Percentiles rank a stretch among this genome's conserved stretches.
phyloP scores from a whole-genome alignment of 306 rosid species.

The Medicago arabica region DNA sequence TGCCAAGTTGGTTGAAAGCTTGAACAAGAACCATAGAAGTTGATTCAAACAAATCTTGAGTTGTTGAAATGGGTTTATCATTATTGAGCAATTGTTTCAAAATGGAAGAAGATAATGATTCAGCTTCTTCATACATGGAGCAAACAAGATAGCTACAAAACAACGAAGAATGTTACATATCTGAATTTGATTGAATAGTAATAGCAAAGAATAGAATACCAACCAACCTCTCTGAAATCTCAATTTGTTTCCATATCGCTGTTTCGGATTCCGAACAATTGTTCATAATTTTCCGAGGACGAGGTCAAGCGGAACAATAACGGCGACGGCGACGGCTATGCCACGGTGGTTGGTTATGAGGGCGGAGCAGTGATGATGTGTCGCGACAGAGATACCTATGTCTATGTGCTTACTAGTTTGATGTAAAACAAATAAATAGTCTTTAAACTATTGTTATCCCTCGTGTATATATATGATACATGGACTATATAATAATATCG shows the following conservation, averaged over 20 bases:
- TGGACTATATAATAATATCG: too few relatives aligned
- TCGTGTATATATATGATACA: too few relatives aligned
- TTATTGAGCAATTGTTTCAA: constrained; percentile 48
- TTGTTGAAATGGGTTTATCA: background rate
- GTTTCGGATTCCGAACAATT: constrained; percentile 16
- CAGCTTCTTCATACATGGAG: constrained; percentile 72
- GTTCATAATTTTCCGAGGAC: constrained; percentile 9
- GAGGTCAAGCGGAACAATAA: too few relatives aligned
- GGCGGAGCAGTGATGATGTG: too few relatives aligned
- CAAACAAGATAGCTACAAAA: constrained; percentile 78
- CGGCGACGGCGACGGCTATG: background rate
- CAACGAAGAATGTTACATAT: too few relatives aligned
- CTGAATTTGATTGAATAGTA: too few relatives aligned
- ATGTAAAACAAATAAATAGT: too few relatives aligned
- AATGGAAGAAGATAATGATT: constrained; percentile 64
- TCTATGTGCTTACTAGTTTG: too few relatives aligned
- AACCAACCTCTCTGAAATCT: constrained; percentile 67
- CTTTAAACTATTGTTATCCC: too few relatives aligned
- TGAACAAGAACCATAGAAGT: constrained; percentile 80
- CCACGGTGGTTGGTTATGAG: background rate
- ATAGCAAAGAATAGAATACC: too few relatives aligned
- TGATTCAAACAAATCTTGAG: constrained; percentile 68
- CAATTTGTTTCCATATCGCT: constrained; percentile 69
- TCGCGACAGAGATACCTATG: too few relatives aligned
- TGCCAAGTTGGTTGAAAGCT: constrained; percentile 61